Conservation (phyloP, 2,329 filamentous ascomycete genomes). For the Pestalotiopsis sp. region DNA sequence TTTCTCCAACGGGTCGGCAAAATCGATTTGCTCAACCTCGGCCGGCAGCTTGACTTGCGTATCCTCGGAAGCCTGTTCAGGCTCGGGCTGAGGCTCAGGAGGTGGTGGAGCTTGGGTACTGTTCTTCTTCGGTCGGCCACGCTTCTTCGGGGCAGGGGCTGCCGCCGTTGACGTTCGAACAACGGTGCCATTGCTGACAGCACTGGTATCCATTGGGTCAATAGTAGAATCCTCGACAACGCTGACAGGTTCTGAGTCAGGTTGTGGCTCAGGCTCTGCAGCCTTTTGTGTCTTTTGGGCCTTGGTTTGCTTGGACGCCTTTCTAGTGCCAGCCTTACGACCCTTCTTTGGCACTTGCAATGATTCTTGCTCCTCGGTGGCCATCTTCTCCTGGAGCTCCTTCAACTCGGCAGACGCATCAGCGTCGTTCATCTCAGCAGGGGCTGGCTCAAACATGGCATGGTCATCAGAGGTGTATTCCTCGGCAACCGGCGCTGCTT, state of each 20-base stretch:
- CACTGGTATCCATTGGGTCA: slow-evolving; percentile 35
- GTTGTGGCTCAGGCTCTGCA: slow-evolving; percentile 24
- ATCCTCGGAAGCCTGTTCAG: slow-evolving; percentile 24
- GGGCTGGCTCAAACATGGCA: slow-evolving; percentile 56
- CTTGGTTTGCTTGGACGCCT: slow-evolving; percentile 55
- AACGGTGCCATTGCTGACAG: slow-evolving; percentile 45
- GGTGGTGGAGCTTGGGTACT: slow-evolving; percentile 14
- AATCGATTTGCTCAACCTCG: slow-evolving; percentile 21
- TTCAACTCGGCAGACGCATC: slow-evolving; percentile 54
- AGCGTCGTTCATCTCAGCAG: slow-evolving; percentile 47
- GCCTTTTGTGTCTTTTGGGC: slow-evolving; percentile 44
- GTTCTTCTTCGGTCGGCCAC: slow-evolving; percentile 36
- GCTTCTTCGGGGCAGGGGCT: slow-evolving; percentile 31
- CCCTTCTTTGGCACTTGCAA: slow-evolving; percentile 56
- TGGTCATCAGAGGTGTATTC: slow-evolving; percentile 37
- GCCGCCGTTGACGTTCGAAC: slow-evolving; percentile 34
- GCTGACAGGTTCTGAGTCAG: slow-evolving; percentile 28
- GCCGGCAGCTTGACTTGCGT: slow-evolving; percentile 20
- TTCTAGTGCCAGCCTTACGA: slow-evolving; percentile 51
- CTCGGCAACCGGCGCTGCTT: slow-evolving; percentile 29
- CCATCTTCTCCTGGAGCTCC: slow-evolving; percentile 53
- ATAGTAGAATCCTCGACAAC: slow-evolving; percentile 14
- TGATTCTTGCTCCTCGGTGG: slow-evolving; percentile 39
- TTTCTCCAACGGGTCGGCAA: slow-evolving; percentile 28
- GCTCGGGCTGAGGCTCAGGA: neutral